These are phyloP conservation scores for Capronia americana DNA, from an alignment of 2,329 filamentous ascomycete species.

Conservation along the genomic window DNA sequence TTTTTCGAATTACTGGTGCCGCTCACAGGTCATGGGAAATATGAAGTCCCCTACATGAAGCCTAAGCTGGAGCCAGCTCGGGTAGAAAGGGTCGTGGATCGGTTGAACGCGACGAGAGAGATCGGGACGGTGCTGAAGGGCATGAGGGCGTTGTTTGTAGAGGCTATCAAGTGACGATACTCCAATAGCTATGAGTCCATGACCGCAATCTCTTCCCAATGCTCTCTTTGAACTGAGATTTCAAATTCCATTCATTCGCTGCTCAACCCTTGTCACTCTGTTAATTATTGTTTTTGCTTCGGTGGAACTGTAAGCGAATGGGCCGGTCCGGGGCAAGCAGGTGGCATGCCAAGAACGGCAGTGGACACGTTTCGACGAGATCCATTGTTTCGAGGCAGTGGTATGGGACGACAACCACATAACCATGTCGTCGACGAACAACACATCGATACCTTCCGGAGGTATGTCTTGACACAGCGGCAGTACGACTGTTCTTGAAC, in stretches of 20 bases:
- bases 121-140: constrained; percentile 66
- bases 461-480: constrained; percentile 16
- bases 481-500: neutral
- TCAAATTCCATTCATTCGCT: neutral
- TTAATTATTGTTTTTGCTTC: constrained; percentile 2
- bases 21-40: constrained; percentile 79
- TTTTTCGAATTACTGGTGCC: constrained; percentile 77
- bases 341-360: constrained; percentile 18
- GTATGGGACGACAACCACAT: neutral
- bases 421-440: constrained; percentile 31
- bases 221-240: neutral
- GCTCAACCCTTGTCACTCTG: neutral
- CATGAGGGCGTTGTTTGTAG: constrained; percentile 66
- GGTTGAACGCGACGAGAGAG: constrained; percentile 66
- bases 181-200: neutral
- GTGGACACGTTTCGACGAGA: constrained; percentile 27
- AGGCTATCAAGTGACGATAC: constrained; percentile 56
- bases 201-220: neutral
- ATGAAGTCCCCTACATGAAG: constrained; percentile 79
- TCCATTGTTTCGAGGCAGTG: neutral
- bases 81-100: constrained; percentile 62
- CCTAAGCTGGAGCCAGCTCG: constrained; percentile 67
- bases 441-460: constrained; percentile 32
- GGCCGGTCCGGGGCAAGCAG: constrained; percentile 5
- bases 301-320: constrained; percentile 15